Base-by-base conservation (phyloP, 2,329 filamentous ascomycete genomes). In the Thelonectria olida region DNA sequence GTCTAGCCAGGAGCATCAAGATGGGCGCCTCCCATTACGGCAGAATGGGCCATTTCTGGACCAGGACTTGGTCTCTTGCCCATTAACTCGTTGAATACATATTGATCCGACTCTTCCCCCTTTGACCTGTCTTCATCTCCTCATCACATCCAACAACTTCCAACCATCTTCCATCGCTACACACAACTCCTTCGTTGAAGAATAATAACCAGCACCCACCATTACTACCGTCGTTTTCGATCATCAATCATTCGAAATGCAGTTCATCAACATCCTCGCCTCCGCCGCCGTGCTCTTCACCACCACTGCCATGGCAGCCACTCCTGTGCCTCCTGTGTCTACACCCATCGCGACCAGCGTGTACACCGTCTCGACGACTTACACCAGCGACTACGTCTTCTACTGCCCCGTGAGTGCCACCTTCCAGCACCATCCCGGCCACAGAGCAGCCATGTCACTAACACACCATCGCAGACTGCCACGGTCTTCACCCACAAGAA, bases 361-460 rank as follows among this genome's bases (percentile, higher is more conserved):
- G 38, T 41, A 41, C 36, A 61, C 58, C 19, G 74, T 69, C 63
- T 78, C 78, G 22, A 80, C 79, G n/a, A 73, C 79, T 53, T 65
- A 77, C 54, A 72, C 75, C 49, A 76, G 75, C 10, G 70, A 74
- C 58, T 80, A 77, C 67, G 76, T 78, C 36, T 79, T 79, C 42
- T 79, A 76, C 72, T 83, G 81, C 66, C 80, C 81, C 15, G 79
- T 81, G 74, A 68, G 76, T 74, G 42, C 25, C 4, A 27, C 12
- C 1, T 7, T 0, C 8, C 9, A 4, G 8, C 9, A 19, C 12
- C 10, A 3, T 13, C 6, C 10, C 23, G 15, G 3, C n/a, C n/a
- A n/a, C n/a, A n/a, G n/a, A n/a, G 19, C 3, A 13, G 10, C 1
- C 17, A 20, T 15, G 19, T 28, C 8, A 34, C 57, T 62, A n/a